Evolutionary conservation across 148 eudicot species (phyloP).

Genomic region (Gaultheria prostrata): DNA sequence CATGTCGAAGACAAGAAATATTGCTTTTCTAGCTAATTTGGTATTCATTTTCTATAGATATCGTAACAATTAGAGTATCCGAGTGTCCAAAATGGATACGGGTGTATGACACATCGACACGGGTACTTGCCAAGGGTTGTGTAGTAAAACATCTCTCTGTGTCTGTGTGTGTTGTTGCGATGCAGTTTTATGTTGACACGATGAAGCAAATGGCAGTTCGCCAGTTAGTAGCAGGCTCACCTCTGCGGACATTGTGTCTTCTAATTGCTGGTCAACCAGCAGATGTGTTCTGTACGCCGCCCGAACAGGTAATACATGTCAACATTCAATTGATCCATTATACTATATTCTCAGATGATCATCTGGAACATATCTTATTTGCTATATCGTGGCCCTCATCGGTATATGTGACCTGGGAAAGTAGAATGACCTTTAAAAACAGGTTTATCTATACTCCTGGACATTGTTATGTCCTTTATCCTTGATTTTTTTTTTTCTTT

Average conservation of each 20-base stretch:
- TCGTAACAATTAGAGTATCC: no score
- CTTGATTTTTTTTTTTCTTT: not conserved
- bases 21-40: no score
- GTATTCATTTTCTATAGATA: no score
- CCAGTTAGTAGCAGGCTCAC: slow-evolving; percentile 76
- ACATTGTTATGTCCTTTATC: not conserved
- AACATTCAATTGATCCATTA: no score
- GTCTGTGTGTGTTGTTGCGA: not conserved
- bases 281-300: slow-evolving; percentile 57
- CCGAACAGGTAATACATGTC: no score
- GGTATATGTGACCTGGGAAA: slow-evolving; percentile 1
- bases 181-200: slow-evolving; percentile 77
- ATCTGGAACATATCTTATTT: not conserved
- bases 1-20: no score
- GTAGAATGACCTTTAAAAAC: not conserved
- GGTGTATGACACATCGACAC: no score
- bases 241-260: slow-evolving; percentile 80
- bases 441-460: not conserved
- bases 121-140: no score
- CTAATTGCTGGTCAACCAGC: slow-evolving; percentile 83
- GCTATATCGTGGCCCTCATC: not conserved
- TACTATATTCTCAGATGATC: not conserved
- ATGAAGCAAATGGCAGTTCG: slow-evolving; percentile 83
- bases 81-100: no score
- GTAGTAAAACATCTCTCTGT: no score